Evolutionary conservation across 140 eudicot genomes (phyloP), one percentile per base, ranked within the genome.

Genomic region (Anethum foeniculum): DNA sequence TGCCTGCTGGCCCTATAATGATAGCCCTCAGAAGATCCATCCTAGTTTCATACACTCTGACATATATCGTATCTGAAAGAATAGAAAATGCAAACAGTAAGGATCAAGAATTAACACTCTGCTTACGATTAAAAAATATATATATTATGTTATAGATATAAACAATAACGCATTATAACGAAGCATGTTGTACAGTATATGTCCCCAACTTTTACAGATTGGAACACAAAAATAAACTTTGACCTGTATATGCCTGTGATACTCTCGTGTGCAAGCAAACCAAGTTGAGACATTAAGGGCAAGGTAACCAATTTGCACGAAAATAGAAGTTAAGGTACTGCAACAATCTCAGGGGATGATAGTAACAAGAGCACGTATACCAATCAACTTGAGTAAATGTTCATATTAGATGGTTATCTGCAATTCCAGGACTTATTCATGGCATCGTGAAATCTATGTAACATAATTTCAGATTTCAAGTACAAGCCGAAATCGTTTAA

Each of bases 1-100:
- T 91, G 80, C 97, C 97, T 73, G 89, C 91, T 2, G 97, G 90
- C 49, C 97, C 97, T 36, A 88, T 73, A 44, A 91, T 81, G 76
- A 89, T 88, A 79, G 94, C 97, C 83, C 94, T 90, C 86, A 91
- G 65, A 71, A 91, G 97, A 85, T 91, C 97, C 94, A 91, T 90
- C 82, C 97, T 84, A 73, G 89, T 14, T 85, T 91, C 97, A 71
- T 83, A 90, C 15, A 76, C 94, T 86, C 97, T 85, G n/a, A 88
- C 97, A 81, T 77, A 91, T 79, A 91, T 91, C 8, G 83, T 83
- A 44, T 90, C 92, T 88, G 44, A 39, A 30, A 73, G 62, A 9
- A 79, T 51, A 79, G 27, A 32, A 77, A 51, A 60, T 44, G 75
- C 38, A 52, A 46, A 44, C 5, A 16, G 75, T 30, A 19, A 44